Conservation (phyloP, 1,284 basidiomycete species). For the Bjerkandera adusta region DNA sequence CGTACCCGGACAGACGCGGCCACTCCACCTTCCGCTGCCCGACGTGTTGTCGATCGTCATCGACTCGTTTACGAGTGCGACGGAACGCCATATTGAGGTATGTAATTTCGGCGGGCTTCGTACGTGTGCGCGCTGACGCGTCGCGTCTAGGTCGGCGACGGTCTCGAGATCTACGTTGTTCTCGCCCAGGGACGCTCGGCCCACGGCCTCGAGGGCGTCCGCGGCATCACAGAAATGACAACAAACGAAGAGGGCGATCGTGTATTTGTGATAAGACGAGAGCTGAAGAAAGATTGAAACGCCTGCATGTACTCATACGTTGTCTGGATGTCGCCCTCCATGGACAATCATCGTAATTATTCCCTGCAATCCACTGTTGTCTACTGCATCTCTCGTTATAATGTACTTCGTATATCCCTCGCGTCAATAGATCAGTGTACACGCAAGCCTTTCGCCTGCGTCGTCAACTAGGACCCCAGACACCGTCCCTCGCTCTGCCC, state of each 20-base stretch:
- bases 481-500: too few relatives aligned
- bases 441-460: too few relatives aligned
- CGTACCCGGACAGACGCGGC: conserved; percentile 65
- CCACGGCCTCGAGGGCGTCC: conserved; percentile 58
- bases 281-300: conserved; percentile 66
- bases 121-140: conserved; percentile 20
- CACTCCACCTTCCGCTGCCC: conserved; percentile 76
- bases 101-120: conserved; percentile 24
- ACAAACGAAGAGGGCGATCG: conserved; percentile 61
- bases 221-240: conserved; percentile 63
- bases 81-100: conserved; percentile 95
- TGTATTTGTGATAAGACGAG: conserved; percentile 69
- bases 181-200: conserved; percentile 66
- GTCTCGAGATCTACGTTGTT: conserved; percentile 87
- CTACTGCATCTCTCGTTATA: too few relatives aligned
- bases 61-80: conserved; percentile 91
- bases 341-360: conserved; percentile 13
- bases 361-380: not conserved
- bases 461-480: too few relatives aligned
- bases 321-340: conserved; percentile 10
- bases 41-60: conserved; percentile 85
- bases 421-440: too few relatives aligned
- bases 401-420: too few relatives aligned
- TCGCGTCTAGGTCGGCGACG: conserved; percentile 78
- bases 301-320: conserved; percentile 9